A percentile compares a stretch with the other conserved stretches of the same genome.
These are phyloP conservation scores for Galeopsis tetrahit DNA, from an alignment of 257 asterid species.

Conservation along the genomic window DNA sequence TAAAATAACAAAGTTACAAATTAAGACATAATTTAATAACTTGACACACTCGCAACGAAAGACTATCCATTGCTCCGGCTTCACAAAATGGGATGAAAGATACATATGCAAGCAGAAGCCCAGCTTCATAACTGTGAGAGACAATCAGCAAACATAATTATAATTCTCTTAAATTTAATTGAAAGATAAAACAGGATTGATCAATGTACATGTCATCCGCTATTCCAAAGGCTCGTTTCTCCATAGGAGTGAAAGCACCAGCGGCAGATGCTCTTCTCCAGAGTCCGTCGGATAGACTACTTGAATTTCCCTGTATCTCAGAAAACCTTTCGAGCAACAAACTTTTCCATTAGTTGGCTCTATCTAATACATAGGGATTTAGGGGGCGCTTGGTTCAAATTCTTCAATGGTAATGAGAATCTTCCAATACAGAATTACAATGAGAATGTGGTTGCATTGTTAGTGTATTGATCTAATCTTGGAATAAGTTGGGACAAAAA, in stretches of 20 bases:
- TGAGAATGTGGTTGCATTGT: too few species aligned
- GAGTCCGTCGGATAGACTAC: conserved; percentile 66
- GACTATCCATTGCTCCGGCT: conserved; percentile 85
- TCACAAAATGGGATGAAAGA: conserved; percentile 89
- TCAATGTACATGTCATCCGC: conserved; percentile 87
- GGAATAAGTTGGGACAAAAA: too few species aligned
- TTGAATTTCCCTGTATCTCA: conserved; percentile 58
- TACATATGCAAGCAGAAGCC: conserved; percentile 77
- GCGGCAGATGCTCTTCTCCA: conserved; percentile 88
- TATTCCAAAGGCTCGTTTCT: conserved; percentile 83
- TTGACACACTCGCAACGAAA: conserved; percentile 72
- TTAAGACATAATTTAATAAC: conserved; percentile 12
- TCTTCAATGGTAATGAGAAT: too few species aligned
- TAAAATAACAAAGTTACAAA: neutral
- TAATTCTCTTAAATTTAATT: neutral
- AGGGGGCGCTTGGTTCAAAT: too few species aligned
- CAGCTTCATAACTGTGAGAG: conserved; percentile 87
- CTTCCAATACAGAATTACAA: too few species aligned
- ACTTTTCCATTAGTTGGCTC: conserved; percentile 20
- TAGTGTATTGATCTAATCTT: too few species aligned
- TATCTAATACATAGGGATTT: neutral
- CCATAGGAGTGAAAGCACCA: conserved; percentile 79
- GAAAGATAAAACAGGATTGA: conserved; percentile 10
- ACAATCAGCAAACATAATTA: conserved; percentile 18
- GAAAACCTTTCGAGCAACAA: conserved; percentile 59